Evolutionary conservation across 371 early-diverging fungal genomes (phyloP), one percentile per base, ranked within the genome.

Genomic region (Furculomyces boomerangus): DNA sequence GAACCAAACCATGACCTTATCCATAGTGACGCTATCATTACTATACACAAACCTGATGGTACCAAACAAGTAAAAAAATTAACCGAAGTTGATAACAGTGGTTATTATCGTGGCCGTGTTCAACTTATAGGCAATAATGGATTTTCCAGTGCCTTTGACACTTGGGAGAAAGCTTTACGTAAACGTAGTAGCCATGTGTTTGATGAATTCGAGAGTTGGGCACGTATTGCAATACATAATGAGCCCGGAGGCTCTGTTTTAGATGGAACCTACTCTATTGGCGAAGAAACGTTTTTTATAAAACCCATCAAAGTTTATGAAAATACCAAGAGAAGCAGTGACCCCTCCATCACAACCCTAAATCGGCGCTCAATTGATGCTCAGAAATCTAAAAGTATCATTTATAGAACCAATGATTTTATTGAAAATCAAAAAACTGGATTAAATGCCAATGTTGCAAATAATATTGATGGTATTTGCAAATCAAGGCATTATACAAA

Each of bases 1-100:
- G 74, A 74, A 57, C 88, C 84, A 28, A 85, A 88, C 67, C 20
- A 56, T 24, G 80, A 83, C 40, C 58, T 90, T 32, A 63, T 89
- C 43, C 89, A 87, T 62, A 75, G 82, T 0, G 64, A 76, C 1
- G 84, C 84, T 1, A 61, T 57, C 41, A 62, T 71, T 50, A 59
- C 66, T 26, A n/a, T 22, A 7, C 58, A 60, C 40, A 30, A 73
- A 57, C 22, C 62, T 57, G 16, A 37, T 1, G 62, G 66, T 30
- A 67, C 65, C 2, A 59, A 56, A 25, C 37, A 52, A 10, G 54
- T 57, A n/a, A 56, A 45, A 0, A 51, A 56, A 30, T 25, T 56
- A 1, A 57, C 73, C 13, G 48, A 50, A 24, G 64, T 56, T 1
- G 50, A 72, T 14, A 74, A 78, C 26, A 67, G 71, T 51, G 70